Base-by-base conservation (phyloP, 495 filamentous ascomycete genomes). In the Hypoxylon perforatum region DNA sequence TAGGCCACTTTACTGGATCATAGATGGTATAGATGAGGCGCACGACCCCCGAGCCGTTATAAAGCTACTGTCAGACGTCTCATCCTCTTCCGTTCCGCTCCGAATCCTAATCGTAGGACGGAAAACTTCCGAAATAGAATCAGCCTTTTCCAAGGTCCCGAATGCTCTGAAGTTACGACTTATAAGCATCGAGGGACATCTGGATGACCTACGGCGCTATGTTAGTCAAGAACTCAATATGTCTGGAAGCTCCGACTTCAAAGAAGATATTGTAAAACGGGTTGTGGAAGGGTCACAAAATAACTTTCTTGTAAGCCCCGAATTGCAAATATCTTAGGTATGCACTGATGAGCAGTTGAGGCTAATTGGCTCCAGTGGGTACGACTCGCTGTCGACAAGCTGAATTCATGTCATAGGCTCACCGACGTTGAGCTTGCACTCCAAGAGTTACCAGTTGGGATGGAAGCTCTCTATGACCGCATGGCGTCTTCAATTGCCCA, bases 401-500 rank as follows among this genome's bases (percentile, higher is more conserved):
- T 83, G 0, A 70, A 70, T 65, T 64, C 49, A 72, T 75, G 25
- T 28, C 72, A 60, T 68, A 71, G 12, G 51, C 67, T 44, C 44
- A 77, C 22, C 39, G 74, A 59, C 1, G 57, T 67, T 18, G 67
- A 67, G 15, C 15, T 44, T 8, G 77, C 75, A 7, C 68, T 83
- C 4, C 21, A 77, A 12, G 63, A 81, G 17, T 44, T 81, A 1
- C 81, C 81, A 2, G 45, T 55, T 19, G 81, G 72, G 2, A 80
- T 82, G 80, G 75, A 80, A 22, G 57, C 62, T 0, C 18, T 83
- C 4, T 82, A 81, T 52, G 22, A 70, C 12, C 76, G 79, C 0
- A 81, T 81, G 74, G 73, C 68, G 4, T 51, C 47, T 1, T 57
- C 72, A 0, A 69, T 82, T 23, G 33, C 69, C 0, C 35, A 47